A percentile compares a stretch with the other conserved stretches of the same genome.
These are phyloP conservation scores for Ceratocystis colombiana DNA, from an alignment of 2,329 filamentous ascomycete species.

Conservation along the genomic window DNA sequence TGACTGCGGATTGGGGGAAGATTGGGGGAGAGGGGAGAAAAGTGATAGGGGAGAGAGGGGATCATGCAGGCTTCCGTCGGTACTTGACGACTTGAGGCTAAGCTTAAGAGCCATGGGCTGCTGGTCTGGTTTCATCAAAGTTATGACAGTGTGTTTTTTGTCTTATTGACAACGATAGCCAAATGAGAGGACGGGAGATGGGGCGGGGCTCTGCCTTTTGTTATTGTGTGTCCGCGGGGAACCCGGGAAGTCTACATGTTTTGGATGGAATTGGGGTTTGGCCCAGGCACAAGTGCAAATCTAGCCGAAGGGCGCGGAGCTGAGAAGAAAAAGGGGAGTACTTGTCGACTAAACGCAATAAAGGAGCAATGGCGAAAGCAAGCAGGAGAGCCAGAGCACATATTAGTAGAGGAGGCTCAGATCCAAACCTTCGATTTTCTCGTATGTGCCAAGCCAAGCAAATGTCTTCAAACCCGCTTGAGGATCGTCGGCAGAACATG, in stretches of 20 bases:
- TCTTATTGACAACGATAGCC: not conserved
- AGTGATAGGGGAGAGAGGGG: not conserved
- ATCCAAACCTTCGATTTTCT: not conserved
- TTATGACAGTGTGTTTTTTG: not conserved
- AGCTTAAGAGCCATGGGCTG: not conserved
- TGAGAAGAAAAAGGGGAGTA: too few relatives aligned
- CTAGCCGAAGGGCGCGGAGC: too few relatives aligned
- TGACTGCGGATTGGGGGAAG: not conserved
- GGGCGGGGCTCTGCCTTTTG: not conserved
- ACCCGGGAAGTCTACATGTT: too few relatives aligned
- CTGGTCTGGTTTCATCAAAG: not conserved
- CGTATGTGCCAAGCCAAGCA: not conserved
- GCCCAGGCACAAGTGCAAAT: too few relatives aligned
- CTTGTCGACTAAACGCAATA: not conserved
- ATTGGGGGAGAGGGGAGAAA: not conserved
- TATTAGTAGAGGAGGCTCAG: not conserved
- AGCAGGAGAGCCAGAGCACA: not conserved
- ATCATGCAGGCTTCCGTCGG: constrained; percentile 10
- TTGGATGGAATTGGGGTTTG: too few relatives aligned
- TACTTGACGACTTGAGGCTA: not conserved
- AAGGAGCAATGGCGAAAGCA: not conserved
- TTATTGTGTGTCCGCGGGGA: not conserved
- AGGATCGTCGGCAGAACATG: constrained; percentile 1
- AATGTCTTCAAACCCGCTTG: not conserved
- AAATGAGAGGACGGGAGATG: not conserved